Conservation (phyloP, 2,329 filamentous ascomycete species). For the Scytalidium sp. region DNA sequence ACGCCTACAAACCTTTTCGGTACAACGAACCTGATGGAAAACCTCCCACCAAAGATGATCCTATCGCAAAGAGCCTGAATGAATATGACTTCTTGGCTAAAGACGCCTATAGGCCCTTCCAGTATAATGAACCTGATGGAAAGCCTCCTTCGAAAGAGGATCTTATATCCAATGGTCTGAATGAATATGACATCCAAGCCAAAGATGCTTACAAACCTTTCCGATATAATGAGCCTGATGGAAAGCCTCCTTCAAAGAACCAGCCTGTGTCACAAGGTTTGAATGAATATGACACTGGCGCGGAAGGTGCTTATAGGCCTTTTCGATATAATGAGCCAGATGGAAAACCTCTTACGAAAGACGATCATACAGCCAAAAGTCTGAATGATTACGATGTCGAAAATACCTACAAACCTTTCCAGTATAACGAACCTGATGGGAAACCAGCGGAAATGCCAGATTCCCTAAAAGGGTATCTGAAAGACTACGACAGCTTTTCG, state of each 20-base stretch:
- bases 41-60: not conserved
- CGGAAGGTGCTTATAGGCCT: not conserved
- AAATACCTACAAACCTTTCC: conserved; percentile 18
- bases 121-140: conserved; percentile 37
- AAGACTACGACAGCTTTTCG: not conserved
- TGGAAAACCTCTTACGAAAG: conserved; percentile 27
- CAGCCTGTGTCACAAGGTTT: conserved; percentile 1
- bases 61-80: not conserved
- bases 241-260: conserved; percentile 14
- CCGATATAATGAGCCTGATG: conserved; percentile 20
- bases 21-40: too few species aligned
- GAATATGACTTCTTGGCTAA: conserved; percentile 1
- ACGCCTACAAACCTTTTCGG: not conserved
- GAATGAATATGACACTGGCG: conserved; percentile 4
- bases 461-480: not conserved
- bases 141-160: conserved; percentile 21
- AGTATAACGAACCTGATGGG: conserved; percentile 21
- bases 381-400: conserved; percentile 34
- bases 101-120: conserved; percentile 33
- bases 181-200: conserved; percentile 35
- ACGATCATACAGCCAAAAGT: conserved; percentile 30
- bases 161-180: conserved; percentile 30
- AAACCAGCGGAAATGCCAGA: conserved; percentile 10
- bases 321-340: conserved; percentile 23
- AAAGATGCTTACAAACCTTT: conserved; percentile 16